Percentiles rank a stretch among this genome's conserved stretches.
phyloP scores from a whole-genome alignment of 2,329 filamentous ascomycete genomes.

The Hawksworthiomyces lignivorus region DNA sequence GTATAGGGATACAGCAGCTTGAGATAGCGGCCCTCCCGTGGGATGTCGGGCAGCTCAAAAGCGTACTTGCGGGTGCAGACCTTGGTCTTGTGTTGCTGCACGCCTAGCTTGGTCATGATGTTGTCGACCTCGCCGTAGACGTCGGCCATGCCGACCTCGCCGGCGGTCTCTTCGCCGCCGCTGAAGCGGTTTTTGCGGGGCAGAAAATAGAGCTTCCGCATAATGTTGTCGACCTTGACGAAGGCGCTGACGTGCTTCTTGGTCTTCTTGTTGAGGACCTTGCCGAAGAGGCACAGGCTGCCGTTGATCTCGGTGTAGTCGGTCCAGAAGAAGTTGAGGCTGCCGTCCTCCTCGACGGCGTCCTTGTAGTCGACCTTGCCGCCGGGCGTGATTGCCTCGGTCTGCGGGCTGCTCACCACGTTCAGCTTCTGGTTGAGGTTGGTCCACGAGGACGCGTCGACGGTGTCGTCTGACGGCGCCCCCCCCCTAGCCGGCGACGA shows the following conservation, averaged over 20 bases:
- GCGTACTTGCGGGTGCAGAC: constrained; percentile 84
- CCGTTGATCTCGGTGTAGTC: constrained; percentile 93
- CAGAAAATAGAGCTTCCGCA: constrained; percentile 88
- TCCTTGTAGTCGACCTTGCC: constrained; percentile 80
- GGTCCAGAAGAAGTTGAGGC: constrained; percentile 90
- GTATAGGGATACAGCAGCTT: constrained; percentile 95
- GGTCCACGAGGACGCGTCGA: constrained; percentile 85
- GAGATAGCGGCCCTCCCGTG: constrained; percentile 82
- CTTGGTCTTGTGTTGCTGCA: constrained; percentile 91
- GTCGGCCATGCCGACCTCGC: constrained; percentile 78
- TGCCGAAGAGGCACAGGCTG: constrained; percentile 88
- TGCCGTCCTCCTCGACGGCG: constrained; percentile 89
- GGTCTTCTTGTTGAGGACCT: constrained; percentile 83
- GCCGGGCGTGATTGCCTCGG: constrained; percentile 58
- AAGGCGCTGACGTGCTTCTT: constrained; percentile 82
- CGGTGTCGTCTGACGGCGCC: constrained; percentile 37
- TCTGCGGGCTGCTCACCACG: constrained; percentile 59
- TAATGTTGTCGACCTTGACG: constrained; percentile 88
- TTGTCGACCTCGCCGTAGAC: constrained; percentile 86
- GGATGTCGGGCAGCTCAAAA: constrained; percentile 82
- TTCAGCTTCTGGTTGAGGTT: constrained; percentile 79
- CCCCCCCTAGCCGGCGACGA: constrained; percentile 57
- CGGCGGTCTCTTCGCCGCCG: constrained; percentile 59
- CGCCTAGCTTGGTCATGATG: constrained; percentile 79
- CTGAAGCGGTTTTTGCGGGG: constrained; percentile 58